phyloP scores from a whole-genome alignment of 2,329 filamentous ascomycete species.

The Trichoderma breve region DNA sequence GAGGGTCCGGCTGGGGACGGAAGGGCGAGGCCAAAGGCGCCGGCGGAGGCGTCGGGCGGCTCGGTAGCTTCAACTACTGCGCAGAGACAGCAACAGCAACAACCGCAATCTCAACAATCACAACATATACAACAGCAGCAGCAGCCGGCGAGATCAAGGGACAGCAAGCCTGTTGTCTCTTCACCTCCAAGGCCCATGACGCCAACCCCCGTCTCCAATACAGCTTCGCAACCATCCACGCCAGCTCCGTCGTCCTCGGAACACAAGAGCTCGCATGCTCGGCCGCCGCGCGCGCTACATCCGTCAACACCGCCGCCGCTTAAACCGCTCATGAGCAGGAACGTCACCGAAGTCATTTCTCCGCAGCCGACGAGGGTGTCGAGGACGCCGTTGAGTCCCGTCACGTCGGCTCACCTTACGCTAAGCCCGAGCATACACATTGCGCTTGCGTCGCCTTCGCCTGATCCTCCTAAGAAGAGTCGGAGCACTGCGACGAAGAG shows the following conservation, averaged over 20 bases:
- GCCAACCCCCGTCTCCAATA: not conserved
- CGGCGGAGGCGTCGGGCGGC: slow-evolving; percentile 20
- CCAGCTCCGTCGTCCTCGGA: not conserved
- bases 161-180: not conserved
- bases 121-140: not conserved
- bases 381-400: slow-evolving; percentile 32
- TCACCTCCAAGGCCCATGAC: slow-evolving; percentile 3
- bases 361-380: slow-evolving; percentile 35
- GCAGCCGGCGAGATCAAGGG: not conserved
- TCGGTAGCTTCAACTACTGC: not conserved
- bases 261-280: not conserved
- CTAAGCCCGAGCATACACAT: slow-evolving; percentile 24
- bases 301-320: slow-evolving; percentile 24
- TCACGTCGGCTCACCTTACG: slow-evolving; percentile 30
- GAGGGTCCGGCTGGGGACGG: slow-evolving; percentile 25
- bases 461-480: slow-evolving; percentile 32
- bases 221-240: slow-evolving; percentile 1
- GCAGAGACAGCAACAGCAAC: not conserved
- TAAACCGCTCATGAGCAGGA: slow-evolving; percentile 25
- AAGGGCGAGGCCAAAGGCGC: slow-evolving; percentile 15
- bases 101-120: too few relatives aligned
- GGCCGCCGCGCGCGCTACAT: not conserved
- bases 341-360: slow-evolving; percentile 30
- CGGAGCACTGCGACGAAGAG: slow-evolving; percentile 24
- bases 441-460: slow-evolving; percentile 27